Evolutionary conservation across 202 grass and related monocot species (phyloP).

Genomic region (Eragrostis tef): DNA sequence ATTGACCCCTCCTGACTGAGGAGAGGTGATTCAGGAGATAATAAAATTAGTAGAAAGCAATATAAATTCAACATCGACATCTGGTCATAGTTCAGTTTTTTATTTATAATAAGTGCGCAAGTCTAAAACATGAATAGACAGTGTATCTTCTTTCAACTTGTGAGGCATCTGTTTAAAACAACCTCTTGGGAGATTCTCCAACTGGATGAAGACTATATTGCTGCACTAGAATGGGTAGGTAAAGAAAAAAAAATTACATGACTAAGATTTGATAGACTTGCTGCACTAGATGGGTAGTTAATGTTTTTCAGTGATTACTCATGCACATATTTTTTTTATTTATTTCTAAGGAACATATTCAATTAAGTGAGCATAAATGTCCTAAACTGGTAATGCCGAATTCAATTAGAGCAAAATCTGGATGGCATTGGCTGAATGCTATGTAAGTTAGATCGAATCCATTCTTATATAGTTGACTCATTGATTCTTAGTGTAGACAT

Average conservation of each 20-base stretch:
- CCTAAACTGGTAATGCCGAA: constrained; percentile 9
- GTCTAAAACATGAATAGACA: not conserved
- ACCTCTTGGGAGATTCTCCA: constrained; percentile 1
- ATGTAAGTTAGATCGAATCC: constrained; percentile 13
- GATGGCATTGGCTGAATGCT: not conserved
- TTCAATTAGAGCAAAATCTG: constrained; percentile 27
- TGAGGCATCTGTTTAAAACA: not conserved
- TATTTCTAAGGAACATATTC: constrained; percentile 20
- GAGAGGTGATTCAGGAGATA: not conserved
- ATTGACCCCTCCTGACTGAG: not conserved
- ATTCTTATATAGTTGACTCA: constrained; percentile 12
- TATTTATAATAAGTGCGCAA: not conserved
- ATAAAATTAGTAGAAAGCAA: constrained; percentile 2
- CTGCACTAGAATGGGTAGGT: not conserved
- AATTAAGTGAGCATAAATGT: not conserved
- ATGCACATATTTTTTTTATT: not conserved
- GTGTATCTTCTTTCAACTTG: not conserved
- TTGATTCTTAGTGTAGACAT: not conserved
- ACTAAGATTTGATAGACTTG: constrained; percentile 15
- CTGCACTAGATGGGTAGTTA: not conserved
- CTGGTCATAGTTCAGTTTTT: not conserved
- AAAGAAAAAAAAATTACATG: not conserved
- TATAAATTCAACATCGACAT: not conserved
- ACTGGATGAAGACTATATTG: constrained; percentile 25
- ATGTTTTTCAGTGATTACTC: not conserved